phyloP scores from a whole-genome alignment of 192 early-diverging fungal genomes.

The Entrophospora sp. region DNA sequence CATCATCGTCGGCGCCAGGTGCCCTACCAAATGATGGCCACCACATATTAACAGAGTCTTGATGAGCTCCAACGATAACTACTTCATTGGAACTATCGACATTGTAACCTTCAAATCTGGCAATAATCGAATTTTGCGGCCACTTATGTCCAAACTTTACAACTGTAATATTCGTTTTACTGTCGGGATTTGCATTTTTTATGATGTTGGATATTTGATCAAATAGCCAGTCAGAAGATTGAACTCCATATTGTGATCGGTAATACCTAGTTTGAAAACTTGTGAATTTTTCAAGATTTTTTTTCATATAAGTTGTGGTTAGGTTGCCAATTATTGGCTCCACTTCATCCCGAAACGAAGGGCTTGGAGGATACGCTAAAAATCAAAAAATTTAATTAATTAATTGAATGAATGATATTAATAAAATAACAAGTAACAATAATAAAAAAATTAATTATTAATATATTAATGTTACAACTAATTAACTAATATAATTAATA shows the following conservation, averaged over 20 bases:
- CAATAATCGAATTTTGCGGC: slow-evolving; percentile 72
- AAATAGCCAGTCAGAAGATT: slow-evolving; percentile 66
- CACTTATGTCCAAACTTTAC: slow-evolving; percentile 72
- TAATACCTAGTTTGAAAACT: slow-evolving; percentile 87
- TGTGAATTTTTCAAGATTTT: slow-evolving; percentile 67
- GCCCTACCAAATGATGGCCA: slow-evolving; percentile 66
- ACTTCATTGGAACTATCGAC: slow-evolving; percentile 41
- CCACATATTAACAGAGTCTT: slow-evolving; percentile 83
- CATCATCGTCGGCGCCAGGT: slow-evolving; percentile 80
- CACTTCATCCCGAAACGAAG: slow-evolving; percentile 53
- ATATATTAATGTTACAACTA: not conserved
- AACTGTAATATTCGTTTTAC: slow-evolving; percentile 50
- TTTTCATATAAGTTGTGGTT: slow-evolving; percentile 56
- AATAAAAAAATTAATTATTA: not conserved
- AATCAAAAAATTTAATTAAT: not conserved
- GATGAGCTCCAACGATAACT: slow-evolving; percentile 84
- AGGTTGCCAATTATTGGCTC: slow-evolving; percentile 48
- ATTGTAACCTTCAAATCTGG: slow-evolving; percentile 62
- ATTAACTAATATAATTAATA: too few species aligned
- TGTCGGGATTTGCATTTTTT: slow-evolving; percentile 17
- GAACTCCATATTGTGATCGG: slow-evolving; percentile 55
- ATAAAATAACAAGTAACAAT: not conserved
- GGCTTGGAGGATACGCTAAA: slow-evolving; percentile 42
- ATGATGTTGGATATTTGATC: slow-evolving; percentile 44
- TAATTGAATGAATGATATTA: not conserved